Conservation (phyloP, 352 stramenopile species). For the Phytophthora cryptogea region DNA sequence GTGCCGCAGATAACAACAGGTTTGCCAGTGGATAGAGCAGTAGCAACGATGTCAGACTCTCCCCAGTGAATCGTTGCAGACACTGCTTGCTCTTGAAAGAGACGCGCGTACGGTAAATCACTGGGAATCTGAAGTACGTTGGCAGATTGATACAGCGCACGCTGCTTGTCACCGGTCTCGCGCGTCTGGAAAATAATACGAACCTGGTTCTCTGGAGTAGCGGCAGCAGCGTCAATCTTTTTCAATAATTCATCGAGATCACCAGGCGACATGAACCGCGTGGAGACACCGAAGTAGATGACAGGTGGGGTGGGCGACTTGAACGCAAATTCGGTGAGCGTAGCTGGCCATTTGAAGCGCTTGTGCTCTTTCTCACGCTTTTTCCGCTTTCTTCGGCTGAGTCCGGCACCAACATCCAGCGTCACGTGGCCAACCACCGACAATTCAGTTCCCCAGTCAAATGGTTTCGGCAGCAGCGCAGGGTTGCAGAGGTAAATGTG, state of each 20-base stretch:
- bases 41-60: conserved; percentile 67
- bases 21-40: conserved; percentile 71
- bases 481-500: conserved; percentile 51
- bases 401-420: conserved; percentile 10
- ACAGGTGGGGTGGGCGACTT: conserved; percentile 12
- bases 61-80: conserved; percentile 71
- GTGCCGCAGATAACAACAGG: conserved; percentile 87
- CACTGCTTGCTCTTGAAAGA: conserved; percentile 63
- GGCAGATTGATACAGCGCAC: conserved; percentile 10
- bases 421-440: conserved; percentile 37
- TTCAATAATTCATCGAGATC: conserved; percentile 33
- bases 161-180: conserved; percentile 14
- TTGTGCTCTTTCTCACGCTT: conserved; percentile 10
- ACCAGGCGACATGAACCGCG: conserved; percentile 24
- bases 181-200: conserved; percentile 53
- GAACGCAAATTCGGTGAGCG: conserved; percentile 16
- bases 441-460: conserved; percentile 46
- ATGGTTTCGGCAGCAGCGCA: conserved; percentile 35
- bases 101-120: conserved; percentile 64
- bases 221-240: conserved; percentile 33
- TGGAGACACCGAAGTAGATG: conserved; percentile 47
- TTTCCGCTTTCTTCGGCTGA: conserved; percentile 11
- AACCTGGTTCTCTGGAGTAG: conserved; percentile 10
- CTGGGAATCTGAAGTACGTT: conserved; percentile 28
- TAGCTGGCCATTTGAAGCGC: conserved; percentile 6